Evolutionary conservation across 1,139 yeast species (phyloP).

Genomic region (Candida sojae): DNA sequence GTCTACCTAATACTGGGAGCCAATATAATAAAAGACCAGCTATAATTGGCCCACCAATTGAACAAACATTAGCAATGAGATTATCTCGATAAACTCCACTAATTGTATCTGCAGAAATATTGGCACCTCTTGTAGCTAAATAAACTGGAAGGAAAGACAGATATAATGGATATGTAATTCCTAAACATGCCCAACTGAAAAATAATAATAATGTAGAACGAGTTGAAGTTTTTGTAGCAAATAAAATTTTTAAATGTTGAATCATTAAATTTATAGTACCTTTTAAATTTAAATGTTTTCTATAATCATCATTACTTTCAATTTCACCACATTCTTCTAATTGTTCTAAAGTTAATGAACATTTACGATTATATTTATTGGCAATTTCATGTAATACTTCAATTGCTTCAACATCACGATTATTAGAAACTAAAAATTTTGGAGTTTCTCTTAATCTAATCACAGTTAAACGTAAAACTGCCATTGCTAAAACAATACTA

Average conservation of each 20-base stretch:
- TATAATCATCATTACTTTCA: conserved; percentile 24
- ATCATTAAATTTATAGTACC: conserved; percentile 21
- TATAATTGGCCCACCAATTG: conserved; percentile 34
- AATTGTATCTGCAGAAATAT: conserved; percentile 27
- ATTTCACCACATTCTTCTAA: conserved; percentile 47
- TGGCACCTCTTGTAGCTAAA: conserved; percentile 42
- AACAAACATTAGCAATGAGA: conserved; percentile 28
- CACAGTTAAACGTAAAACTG: conserved; percentile 47
- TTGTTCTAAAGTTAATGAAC: conserved; percentile 47
- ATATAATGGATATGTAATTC: conserved; percentile 41
- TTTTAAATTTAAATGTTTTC: conserved; percentile 19
- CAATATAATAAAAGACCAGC: conserved; percentile 29
- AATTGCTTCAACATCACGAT: conserved; percentile 54
- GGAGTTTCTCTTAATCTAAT: conserved; percentile 58
- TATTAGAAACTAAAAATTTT: conserved; percentile 52
- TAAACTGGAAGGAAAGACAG: conserved; percentile 40
- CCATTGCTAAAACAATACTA: conserved; percentile 51
- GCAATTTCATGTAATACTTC: conserved; percentile 39
- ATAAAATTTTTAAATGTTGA: conserved; percentile 28
- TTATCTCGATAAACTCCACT: conserved; percentile 34
- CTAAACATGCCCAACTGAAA: conserved; percentile 38
- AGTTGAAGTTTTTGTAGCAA: conserved; percentile 25
- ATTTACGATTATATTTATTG: conserved; percentile 39
- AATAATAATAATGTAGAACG: conserved; percentile 32
- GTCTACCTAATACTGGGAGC: conserved; percentile 31